These are phyloP conservation scores for Pseudotsuga menziesii DNA, from an alignment of 75 land plant species.

Conservation along the genomic window DNA sequence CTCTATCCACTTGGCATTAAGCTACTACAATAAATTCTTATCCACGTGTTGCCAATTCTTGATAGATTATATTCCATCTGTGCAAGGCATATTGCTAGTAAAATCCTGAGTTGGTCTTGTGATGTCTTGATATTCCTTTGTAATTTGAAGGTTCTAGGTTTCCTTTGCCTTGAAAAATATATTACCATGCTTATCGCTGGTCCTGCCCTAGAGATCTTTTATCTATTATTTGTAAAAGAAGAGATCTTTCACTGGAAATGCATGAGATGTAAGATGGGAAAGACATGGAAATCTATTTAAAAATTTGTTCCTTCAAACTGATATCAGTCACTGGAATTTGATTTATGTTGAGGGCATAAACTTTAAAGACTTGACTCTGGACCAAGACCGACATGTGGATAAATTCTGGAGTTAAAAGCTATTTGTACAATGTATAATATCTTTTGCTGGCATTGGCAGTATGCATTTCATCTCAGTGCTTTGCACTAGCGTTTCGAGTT, in stretches of 20 bases:
- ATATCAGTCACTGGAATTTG: background rate
- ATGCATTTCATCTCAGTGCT: background rate
- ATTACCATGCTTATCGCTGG: background rate
- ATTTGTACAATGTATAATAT: background rate
- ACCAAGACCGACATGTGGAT: too few species aligned
- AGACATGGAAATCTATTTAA: background rate
- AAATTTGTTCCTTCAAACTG: background rate
- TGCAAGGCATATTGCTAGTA: background rate
- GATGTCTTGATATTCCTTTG: background rate
- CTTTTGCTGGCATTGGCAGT: background rate
- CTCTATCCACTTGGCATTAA: too few species aligned
- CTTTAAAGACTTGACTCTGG: too few species aligned
- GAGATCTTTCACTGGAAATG: background rate
- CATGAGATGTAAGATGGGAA: background rate
- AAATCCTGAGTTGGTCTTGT: background rate
- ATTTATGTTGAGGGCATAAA: background rate
- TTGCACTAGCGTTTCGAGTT: background rate
- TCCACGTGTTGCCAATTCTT: too few species aligned
- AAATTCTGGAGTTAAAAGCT: too few species aligned
- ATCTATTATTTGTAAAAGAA: background rate
- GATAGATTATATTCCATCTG: background rate
- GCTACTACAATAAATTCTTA: too few species aligned
- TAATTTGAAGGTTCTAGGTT: too few species aligned
- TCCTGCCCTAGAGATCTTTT: background rate
- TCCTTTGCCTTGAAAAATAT: background rate